Base-by-base conservation (phyloP, 805 yeast species). In the Candida odintsovae region DNA sequence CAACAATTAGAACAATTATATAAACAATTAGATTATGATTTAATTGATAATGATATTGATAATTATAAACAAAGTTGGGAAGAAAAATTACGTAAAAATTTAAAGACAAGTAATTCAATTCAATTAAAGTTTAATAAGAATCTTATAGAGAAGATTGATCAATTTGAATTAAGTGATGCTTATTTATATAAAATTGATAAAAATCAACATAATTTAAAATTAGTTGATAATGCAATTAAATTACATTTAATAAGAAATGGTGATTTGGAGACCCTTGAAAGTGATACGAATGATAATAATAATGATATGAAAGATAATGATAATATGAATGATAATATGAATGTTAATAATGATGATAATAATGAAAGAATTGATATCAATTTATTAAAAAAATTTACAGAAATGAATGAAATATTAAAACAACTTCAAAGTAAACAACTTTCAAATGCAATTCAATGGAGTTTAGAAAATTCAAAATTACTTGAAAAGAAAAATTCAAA, bases 391-490 rank as follows among this genome's bases (percentile, higher is more conserved):
- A 67, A 67, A 21, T 75, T 78, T 48, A 56, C 63, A 6, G 57
- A 64, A 20, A 63, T 80, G 71, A 71, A 73, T 22, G 62, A 61
- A 13, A 75, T 78, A 3, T 56, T 75, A 18, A 54, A 59, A 18
- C 67, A 66, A 33, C 53, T 75, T 20, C 61, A 61, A 23, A 44
- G 58, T 3, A 64, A 68, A 3, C 61, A 77, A 44, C 55, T 75
- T 23, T 56, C 53, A 6, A 68, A 73, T 7, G 83, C 85, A 13
- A 70, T 76, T 25, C 61, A 60, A 2, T 81, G 86, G 86, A 68
- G 71, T 26, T 46, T 53, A 6, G 41, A 49, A 7, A 57, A 67
- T 37, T 50, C 54, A 18, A 44, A 38, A n/a, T 50, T 25, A 43
- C 35, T 43, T 49, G 4, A 20, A 10, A 16, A 23, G 9, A 54